phyloP scores from a whole-genome alignment of 108 stramenopile species.

The Aurantiochytrium sp. region DNA sequence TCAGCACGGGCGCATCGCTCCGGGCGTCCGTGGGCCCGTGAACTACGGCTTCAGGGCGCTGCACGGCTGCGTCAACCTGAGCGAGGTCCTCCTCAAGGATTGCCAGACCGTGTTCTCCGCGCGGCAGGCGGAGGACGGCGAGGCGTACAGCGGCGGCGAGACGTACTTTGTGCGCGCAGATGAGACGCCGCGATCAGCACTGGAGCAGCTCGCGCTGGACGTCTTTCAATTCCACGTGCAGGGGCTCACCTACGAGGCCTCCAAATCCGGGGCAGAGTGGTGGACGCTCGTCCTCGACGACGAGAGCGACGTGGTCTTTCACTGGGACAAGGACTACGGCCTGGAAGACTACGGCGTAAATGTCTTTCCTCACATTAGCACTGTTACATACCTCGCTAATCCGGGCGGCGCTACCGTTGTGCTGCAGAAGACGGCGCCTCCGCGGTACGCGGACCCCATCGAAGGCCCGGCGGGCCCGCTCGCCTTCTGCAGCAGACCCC shows the following conservation, averaged over 20 bases:
- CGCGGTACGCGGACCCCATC: background rate
- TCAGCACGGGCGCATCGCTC: constrained; percentile 12
- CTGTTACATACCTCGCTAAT: constrained; percentile 35
- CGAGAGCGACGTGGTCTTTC: constrained; percentile 34
- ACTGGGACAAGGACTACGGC: constrained; percentile 43
- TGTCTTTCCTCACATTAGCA: constrained; percentile 35
- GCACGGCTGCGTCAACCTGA: background rate
- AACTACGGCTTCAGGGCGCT: background rate
- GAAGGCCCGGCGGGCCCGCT: background rate
- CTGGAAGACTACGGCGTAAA: constrained; percentile 36
- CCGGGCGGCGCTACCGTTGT: constrained; percentile 35
- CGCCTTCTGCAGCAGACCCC: constrained; percentile 41
- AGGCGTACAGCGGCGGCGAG: constrained; percentile 32
- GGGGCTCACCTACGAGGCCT: background rate
- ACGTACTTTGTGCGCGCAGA: constrained; percentile 33
- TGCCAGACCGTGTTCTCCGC: constrained; percentile 23
- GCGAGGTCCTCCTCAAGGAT: background rate
- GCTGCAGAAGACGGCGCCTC: background rate
- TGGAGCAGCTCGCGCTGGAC: constrained; percentile 33
- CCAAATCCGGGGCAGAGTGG: constrained; percentile 38
- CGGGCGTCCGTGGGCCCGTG: background rate
- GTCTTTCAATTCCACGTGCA: constrained; percentile 28
- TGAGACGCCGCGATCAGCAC: background rate
- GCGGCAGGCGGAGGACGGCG: constrained; percentile 3
- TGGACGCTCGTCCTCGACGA: constrained; percentile 42